Base-by-base conservation (phyloP, 2,329 filamentous ascomycete species). In the Aspergillus quadrilineatus region DNA sequence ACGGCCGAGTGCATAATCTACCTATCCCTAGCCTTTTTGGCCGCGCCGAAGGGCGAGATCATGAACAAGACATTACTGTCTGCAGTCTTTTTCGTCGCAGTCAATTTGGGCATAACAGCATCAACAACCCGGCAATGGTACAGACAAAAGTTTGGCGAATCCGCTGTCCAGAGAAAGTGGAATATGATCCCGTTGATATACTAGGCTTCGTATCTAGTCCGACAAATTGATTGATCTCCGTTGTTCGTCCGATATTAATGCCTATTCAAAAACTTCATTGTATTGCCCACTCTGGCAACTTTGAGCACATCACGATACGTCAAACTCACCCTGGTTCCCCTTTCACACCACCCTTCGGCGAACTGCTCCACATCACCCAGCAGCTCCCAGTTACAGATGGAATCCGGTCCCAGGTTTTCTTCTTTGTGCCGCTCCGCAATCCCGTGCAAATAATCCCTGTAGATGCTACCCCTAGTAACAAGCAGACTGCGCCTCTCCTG, bases 1-100 rank as follows among this genome's bases (percentile, higher is more conserved):
- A 89, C 89, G 3, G 90, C 88, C 67, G 94, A 97, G 76, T 92
- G 90, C 69, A 70, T 89, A 41, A 85, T 97, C 57, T 97, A 99
- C 71, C 69, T 92, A 17, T 82, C 88, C n/a, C 75, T 99, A 62
- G 83, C 90, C 2, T 75, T 94, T 45, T 72, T 89, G 39, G 86
- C 87, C 30, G 91, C 92, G 1, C 92, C 92, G 0, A 66, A 75
- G 6, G 88, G 86, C 9, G 74, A 78, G 32, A 61, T 82, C 54
- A 71, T 90, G 57, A 97, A 96, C 73, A 83, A 78, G 69, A 93
- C 92, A 0, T 72, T 97, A 43, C 67, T 89, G 36, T 84, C 84
- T 55, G 90, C 85, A 5, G 67, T 89, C 41, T 65, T 85, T 4
- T 96, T 97, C 70, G 89, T 95, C 30, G 79, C 78, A 6, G 81